Evolutionary conservation across 2,329 filamentous ascomycete species (phyloP).

Genomic region (Neofusicoccum sp.): DNA sequence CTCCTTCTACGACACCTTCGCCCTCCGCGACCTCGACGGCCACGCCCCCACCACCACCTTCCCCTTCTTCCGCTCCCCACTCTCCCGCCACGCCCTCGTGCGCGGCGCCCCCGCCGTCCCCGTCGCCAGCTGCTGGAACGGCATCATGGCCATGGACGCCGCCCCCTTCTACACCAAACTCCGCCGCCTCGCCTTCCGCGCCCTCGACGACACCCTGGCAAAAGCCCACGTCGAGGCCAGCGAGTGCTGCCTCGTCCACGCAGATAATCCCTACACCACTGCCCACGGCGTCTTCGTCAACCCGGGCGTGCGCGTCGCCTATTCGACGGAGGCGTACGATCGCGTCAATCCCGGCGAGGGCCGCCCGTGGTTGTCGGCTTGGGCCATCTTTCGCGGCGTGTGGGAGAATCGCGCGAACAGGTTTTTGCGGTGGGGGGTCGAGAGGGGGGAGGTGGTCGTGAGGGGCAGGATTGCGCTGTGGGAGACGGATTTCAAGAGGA

Average conservation of each 20-base stretch:
- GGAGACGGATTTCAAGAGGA: conserved; percentile 14
- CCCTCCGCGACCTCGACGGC: conserved; percentile 57
- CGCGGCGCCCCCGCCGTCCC: conserved; percentile 57
- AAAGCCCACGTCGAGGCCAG: conserved; percentile 69
- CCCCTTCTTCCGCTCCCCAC: conserved; percentile 59
- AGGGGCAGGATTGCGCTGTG: conserved; percentile 17
- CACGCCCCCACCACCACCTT: conserved; percentile 58
- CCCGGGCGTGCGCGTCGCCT: conserved; percentile 69
- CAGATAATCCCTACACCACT: conserved; percentile 64
- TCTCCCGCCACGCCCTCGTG: conserved; percentile 58
- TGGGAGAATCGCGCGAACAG: conserved; percentile 28
- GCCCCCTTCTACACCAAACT: conserved; percentile 53
- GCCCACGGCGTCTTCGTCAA: conserved; percentile 66
- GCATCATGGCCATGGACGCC: conserved; percentile 60
- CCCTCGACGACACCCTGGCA: conserved; percentile 63
- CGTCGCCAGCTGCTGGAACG: conserved; percentile 71
- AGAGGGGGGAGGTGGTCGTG: conserved; percentile 8
- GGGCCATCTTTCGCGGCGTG: conserved; percentile 24
- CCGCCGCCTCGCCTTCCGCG: conserved; percentile 57
- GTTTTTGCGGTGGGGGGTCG: conserved; percentile 6
- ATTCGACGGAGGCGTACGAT: conserved; percentile 47
- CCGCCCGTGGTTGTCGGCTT: conserved; percentile 23
- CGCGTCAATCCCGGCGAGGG: conserved; percentile 23
- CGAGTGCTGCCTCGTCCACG: conserved; percentile 78
- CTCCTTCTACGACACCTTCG: conserved; percentile 65